Base-by-base conservation (phyloP, 305 asterid genomes). In the Petunia hybrid region DNA sequence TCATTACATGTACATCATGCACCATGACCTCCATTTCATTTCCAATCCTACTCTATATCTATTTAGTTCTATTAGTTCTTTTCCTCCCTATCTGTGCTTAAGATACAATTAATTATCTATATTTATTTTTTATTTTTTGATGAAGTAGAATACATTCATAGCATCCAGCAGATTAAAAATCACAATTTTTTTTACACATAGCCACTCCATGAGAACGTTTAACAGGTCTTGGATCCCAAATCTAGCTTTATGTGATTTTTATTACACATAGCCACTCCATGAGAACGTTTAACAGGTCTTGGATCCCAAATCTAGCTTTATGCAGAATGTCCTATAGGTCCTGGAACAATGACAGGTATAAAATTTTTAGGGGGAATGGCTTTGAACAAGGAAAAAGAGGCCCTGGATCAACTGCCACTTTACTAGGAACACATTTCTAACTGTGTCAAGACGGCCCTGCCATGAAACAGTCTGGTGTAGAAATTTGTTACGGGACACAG, bases 371-470 rank as follows among this genome's bases (percentile, higher is more conserved):
- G 42, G 60, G 59, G 61, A 42, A 48, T 35, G 45, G 45, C 35
- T 73, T 73, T 35, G 13, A 48, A 48, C 12, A 35, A 9, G 22
- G 39, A 10, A 8, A 53, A 73, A 35, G 2, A 10, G 7, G 48
- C 12, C 41, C 61, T 73, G 13, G 41, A 48, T 48, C 62, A 71
- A 48, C 78, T 48, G 35, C 51, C 45, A 70, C 60, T 10, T 48
- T 35, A 48, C 35, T 73, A 73, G 78, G 78, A 73, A 40, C 35
- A 73, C 45, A 22, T 69, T 69, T 69, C 76, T 48, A 71, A 48
- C 62, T 35, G 43, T 48, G 45, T 59, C 61, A 48, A 71, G 43
- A 71, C 77, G 8, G 22, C 61, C 12, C 31, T 16, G 3, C 62
- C 61, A 35, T 48, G 62, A 73, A 35, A 73, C 62, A 48, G 6